Evolutionary conservation across 2,329 filamentous ascomycete genomes (phyloP).

Genomic region (Apiospora kogelbergensis): DNA sequence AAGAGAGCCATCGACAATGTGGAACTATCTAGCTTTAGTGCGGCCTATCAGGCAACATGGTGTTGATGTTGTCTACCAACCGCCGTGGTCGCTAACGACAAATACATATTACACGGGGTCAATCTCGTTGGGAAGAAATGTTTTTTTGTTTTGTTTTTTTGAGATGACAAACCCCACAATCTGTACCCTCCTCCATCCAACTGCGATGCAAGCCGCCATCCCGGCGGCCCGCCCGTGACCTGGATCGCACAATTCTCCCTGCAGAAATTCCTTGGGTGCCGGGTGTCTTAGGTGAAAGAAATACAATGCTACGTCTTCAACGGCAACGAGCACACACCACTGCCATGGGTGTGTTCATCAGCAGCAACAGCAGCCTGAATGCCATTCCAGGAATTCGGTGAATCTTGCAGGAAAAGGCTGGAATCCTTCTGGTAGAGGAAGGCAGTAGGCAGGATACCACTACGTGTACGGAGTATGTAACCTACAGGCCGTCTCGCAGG

Average conservation of each 20-base stretch:
- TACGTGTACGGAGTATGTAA: background rate
- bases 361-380: background rate
- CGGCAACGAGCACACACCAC: no score
- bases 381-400: background rate
- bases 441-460: background rate
- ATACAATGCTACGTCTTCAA: background rate
- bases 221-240: background rate
- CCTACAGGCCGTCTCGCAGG: background rate
- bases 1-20: background rate
- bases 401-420: background rate
- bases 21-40: background rate
- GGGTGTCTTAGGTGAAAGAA: background rate
- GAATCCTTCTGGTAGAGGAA: background rate
- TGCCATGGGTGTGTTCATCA: background rate
- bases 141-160: no score
- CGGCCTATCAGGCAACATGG: constrained; percentile 1
- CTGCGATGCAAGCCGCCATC: background rate
- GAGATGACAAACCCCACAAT: constrained; percentile 1
- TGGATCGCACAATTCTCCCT: background rate
- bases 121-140: constrained; percentile 1
- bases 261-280: background rate
- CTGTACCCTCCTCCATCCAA: background rate
- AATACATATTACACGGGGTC: constrained; percentile 1
- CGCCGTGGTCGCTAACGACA: background rate
- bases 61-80: constrained; percentile 1